Percentiles rank a stretch among this genome's conserved stretches.
Evolutionary conservation across 2,329 filamentous ascomycete genomes (phyloP).

Genomic region (Scedosporium minutisporum): DNA sequence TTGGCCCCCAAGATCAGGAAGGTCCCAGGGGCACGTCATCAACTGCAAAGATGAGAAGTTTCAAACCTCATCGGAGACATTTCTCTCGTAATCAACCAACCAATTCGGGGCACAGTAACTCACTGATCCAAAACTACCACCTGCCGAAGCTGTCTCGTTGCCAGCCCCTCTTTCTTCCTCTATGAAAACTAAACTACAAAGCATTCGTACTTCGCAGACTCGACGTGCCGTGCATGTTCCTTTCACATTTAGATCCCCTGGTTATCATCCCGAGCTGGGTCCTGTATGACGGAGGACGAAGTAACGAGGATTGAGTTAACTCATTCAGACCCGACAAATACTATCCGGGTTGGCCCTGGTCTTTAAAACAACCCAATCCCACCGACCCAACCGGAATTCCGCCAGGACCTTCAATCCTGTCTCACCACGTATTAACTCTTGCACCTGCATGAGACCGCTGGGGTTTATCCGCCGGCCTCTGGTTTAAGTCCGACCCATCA

Average conservation of each 20-base stretch:
- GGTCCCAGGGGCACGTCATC: background rate
- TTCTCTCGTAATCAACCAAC: background rate
- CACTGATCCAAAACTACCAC: background rate
- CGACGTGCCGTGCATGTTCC: too few relatives aligned
- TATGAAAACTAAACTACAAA: too few relatives aligned
- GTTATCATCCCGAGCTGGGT: too few relatives aligned
- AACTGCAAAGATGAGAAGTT: background rate
- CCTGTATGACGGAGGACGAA: too few relatives aligned
- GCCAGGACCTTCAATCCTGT: background rate
- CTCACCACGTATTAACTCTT: background rate
- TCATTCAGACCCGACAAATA: too few relatives aligned
- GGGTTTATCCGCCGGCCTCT: background rate
- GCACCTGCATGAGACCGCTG: background rate
- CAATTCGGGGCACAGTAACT: background rate
- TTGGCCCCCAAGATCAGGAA: background rate
- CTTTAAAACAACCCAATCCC: background rate
- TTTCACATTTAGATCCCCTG: too few relatives aligned
- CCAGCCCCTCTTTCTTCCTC: background rate
- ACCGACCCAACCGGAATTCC: background rate
- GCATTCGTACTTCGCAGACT: too few relatives aligned
- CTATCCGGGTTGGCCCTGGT: too few relatives aligned
- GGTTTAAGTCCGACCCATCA: background rate
- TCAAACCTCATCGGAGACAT: background rate
- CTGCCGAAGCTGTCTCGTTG: background rate
- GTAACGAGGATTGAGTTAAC: too few relatives aligned